Evolutionary conservation across 2,329 filamentous ascomycete species (phyloP).

Genomic region (Fusarium anguioides): DNA sequence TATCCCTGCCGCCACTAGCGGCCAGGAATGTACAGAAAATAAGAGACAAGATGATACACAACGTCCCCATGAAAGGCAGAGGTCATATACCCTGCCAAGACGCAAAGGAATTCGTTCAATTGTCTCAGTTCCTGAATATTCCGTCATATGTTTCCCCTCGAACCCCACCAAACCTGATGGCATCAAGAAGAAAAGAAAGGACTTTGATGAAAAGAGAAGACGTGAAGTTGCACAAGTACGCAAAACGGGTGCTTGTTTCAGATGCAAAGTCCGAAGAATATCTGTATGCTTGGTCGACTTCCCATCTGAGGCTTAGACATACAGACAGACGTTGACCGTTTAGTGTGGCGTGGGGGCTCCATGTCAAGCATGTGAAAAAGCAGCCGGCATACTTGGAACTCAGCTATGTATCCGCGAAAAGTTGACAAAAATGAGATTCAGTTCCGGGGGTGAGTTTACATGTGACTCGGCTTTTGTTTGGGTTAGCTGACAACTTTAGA

Average conservation of each 20-base stretch:
- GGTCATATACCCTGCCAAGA: background rate
- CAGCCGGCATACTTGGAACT: conserved; percentile 41
- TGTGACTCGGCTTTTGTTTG: background rate
- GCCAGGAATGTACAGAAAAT: conserved; percentile 1
- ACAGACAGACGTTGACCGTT: conserved; percentile 18
- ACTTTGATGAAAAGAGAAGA: conserved; percentile 43
- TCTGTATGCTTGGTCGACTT: conserved; percentile 37
- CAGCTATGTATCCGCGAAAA: conserved; percentile 45
- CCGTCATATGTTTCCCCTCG: conserved; percentile 46
- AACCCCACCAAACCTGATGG: conserved; percentile 43
- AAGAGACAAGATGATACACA: conserved; percentile 1
- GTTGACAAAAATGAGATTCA: conserved; percentile 46
- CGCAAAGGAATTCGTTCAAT: conserved; percentile 12
- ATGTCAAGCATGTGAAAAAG: conserved; percentile 41
- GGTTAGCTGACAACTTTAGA: conserved; percentile 25
- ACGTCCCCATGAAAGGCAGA: background rate
- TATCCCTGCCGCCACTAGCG: conserved; percentile 18
- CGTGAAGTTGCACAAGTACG: conserved; percentile 45
- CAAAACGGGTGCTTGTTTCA: conserved; percentile 44
- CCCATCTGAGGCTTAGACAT: background rate
- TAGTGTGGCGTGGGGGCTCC: conserved; percentile 44
- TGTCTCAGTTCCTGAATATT: conserved; percentile 33
- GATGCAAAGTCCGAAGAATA: conserved; percentile 44
- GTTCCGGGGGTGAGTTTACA: conserved; percentile 39
- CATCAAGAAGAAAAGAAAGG: conserved; percentile 45